These are phyloP conservation scores for Hordeum marinum DNA, from an alignment of 176 grass and related monocot genomes.

Conservation along the genomic window DNA sequence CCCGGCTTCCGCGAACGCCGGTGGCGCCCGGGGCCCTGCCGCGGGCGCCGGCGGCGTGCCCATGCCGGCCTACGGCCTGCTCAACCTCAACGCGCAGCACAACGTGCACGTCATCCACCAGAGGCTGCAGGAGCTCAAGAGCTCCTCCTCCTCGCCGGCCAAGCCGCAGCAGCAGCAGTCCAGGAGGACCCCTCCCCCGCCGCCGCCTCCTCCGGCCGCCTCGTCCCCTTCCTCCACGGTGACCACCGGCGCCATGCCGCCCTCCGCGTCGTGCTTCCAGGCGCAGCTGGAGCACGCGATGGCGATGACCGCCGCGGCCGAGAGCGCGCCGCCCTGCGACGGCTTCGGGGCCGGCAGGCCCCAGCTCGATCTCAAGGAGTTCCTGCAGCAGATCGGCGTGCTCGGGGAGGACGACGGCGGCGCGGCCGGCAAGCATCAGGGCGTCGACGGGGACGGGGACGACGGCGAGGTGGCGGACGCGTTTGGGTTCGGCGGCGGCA, in stretches of 20 bases:
- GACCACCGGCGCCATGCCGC: slow-evolving; percentile 8
- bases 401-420: slow-evolving; percentile 43
- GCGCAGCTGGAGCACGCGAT: slow-evolving; percentile 35
- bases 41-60: not conserved
- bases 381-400: slow-evolving; percentile 95
- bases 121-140: slow-evolving; percentile 87
- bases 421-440: not conserved
- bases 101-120: slow-evolving; percentile 99
- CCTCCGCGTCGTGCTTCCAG: slow-evolving; percentile 44
- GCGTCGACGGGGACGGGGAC: not conserved
- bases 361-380: slow-evolving; percentile 97
- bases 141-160: not conserved
- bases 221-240: slow-evolving; percentile 43
- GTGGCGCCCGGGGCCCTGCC: not conserved
- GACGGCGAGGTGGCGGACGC: not conserved
- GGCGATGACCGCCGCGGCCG: slow-evolving; percentile 12
- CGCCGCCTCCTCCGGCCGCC: not conserved
- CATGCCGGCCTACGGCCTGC: slow-evolving; percentile 71
- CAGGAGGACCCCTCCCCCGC: not conserved
- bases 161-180: slow-evolving; percentile 4
- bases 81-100: slow-evolving; percentile 98
- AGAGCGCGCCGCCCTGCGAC: not conserved
- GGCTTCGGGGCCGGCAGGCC: slow-evolving; percentile 39
- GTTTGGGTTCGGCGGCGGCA: slow-evolving; percentile 29
- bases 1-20: slow-evolving; percentile 42